Evolutionary conservation across 306 rosid genomes (phyloP).

Genomic region (Clitoria ternatea): DNA sequence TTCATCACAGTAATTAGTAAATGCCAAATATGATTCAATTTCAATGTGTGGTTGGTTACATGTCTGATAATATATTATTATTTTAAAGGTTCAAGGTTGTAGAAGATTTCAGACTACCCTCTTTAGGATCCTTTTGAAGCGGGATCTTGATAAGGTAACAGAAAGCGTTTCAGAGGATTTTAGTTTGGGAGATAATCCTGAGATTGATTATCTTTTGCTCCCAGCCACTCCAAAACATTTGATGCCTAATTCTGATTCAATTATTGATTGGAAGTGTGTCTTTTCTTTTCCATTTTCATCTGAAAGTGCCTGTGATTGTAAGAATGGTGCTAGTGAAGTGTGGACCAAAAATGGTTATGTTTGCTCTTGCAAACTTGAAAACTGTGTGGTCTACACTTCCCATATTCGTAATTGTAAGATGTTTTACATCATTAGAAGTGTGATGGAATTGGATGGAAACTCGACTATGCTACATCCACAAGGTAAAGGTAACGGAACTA

Average conservation of each 20-base stretch:
- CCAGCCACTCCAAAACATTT: slow-evolving; percentile 41
- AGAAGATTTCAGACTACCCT: slow-evolving; percentile 54
- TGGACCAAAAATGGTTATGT: slow-evolving; percentile 38
- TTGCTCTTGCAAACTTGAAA: slow-evolving; percentile 54
- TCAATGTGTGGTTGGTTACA: too few relatives aligned
- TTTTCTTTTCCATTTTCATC: slow-evolving; percentile 28
- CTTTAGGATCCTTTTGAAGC: slow-evolving; percentile 35
- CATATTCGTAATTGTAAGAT: slow-evolving; percentile 36
- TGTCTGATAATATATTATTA: too few relatives aligned
- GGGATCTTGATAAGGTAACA: slow-evolving; percentile 1
- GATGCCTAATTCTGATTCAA: not conserved
- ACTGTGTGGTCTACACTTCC: slow-evolving; percentile 58
- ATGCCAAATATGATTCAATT: too few relatives aligned
- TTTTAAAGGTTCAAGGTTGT: slow-evolving; percentile 41
- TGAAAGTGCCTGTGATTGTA: not conserved
- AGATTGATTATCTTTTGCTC: slow-evolving; percentile 61
- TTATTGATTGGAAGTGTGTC: slow-evolving; percentile 48
- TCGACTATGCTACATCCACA: too few relatives aligned
- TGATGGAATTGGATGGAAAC: slow-evolving; percentile 45
- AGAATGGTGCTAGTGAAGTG: slow-evolving; percentile 14
- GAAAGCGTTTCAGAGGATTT: slow-evolving; percentile 26
- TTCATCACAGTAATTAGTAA: not conserved
- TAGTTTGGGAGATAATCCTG: slow-evolving; percentile 30
- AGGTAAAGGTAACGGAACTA: too few relatives aligned
- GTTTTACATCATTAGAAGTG: slow-evolving; percentile 42